Evolutionary conservation across 495 filamentous ascomycete genomes (phyloP), one percentile per base, ranked within the genome.

Genomic region (Aspergillus cavernicola): DNA sequence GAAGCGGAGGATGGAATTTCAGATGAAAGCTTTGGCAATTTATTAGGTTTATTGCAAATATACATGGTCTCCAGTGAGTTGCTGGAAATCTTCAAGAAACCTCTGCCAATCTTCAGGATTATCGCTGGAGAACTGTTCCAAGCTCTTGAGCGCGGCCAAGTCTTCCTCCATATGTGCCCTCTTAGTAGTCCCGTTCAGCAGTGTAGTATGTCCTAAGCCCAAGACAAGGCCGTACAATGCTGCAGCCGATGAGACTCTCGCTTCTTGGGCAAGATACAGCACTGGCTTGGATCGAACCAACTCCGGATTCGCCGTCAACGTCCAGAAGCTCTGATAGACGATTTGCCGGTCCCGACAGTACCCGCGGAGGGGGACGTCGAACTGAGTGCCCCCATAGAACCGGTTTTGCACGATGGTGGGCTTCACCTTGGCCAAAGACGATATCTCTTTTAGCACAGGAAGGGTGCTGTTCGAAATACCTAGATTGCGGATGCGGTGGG

Each of bases 281-380:
- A 91, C 84, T 18, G 77, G 66, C 6, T 57, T 57, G 26, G 73
- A 78, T 36, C 61, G 73, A 24, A 84, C 50, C 38, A 91, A 70
- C 13, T 76, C 66, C 9, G 74, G 80, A 56, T 93, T 92, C 0
- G 80, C 89, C 0, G 82, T 87, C 63, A 93, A 61, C 1, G 86
- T 90, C 88, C 88, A 90, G 69, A 90, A 92, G 18, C 81, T 77
- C 64, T 92, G 87, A 61, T 90, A 92, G 13, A 76, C 62, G 32
- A 88, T 82, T 20, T 70, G 72, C 6, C 78, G 67, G 29, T 80
- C 74, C 12, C 72, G 67, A 60, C 86, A 90, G 63, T 84, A 92
- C 0, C 62, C 61, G 9, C 88, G 78, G 7, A 91, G 56, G 2
- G 72, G 64, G 1, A 72, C 62, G 51, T 92, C 89, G 64, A 80